Evolutionary conservation across 257 asterid species (phyloP).

Genomic region (Nyctanthes arbortristis): DNA sequence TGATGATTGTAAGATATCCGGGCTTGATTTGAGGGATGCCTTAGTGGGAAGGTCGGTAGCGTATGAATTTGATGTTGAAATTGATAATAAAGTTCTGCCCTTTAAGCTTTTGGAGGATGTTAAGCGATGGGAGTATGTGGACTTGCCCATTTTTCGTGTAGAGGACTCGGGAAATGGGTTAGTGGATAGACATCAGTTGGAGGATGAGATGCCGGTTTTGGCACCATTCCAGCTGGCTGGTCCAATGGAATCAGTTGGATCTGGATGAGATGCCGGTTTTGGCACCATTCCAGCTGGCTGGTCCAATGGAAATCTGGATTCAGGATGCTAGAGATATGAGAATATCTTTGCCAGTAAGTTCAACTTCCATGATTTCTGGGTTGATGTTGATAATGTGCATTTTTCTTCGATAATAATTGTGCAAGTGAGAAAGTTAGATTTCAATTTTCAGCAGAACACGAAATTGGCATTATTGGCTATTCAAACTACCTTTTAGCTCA

Average conservation of each 20-base stretch:
- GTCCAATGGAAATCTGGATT: conserved; percentile 98
- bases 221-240: conserved; percentile 96
- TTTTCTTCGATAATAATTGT: too few relatives aligned
- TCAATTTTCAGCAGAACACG: not conserved
- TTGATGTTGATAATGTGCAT: not conserved
- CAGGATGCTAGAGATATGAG: conserved; percentile 96
- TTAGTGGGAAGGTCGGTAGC: conserved; percentile 84
- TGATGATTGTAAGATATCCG: conserved; percentile 76
- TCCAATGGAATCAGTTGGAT: conserved; percentile 43
- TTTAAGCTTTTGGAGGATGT: conserved; percentile 94
- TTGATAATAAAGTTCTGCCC: conserved; percentile 77
- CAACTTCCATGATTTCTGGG: not conserved
- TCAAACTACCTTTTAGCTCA: not conserved
- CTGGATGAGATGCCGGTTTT: conserved; percentile 67
- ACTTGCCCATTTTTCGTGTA: conserved; percentile 77
- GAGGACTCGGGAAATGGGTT: conserved; percentile 52
- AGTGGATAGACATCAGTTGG: conserved; percentile 47
- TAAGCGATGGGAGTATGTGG: conserved; percentile 85
- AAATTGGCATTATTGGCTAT: not conserved
- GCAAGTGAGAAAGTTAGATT: not conserved
- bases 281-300: conserved; percentile 91
- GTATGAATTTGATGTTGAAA: conserved; percentile 88
- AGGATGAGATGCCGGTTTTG: conserved; percentile 66
- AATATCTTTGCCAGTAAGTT: conserved; percentile 88
- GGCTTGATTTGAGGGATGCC: conserved; percentile 87